Base-by-base conservation (phyloP, 2,329 filamentous ascomycete species). In the Ascochyta rabiei region DNA sequence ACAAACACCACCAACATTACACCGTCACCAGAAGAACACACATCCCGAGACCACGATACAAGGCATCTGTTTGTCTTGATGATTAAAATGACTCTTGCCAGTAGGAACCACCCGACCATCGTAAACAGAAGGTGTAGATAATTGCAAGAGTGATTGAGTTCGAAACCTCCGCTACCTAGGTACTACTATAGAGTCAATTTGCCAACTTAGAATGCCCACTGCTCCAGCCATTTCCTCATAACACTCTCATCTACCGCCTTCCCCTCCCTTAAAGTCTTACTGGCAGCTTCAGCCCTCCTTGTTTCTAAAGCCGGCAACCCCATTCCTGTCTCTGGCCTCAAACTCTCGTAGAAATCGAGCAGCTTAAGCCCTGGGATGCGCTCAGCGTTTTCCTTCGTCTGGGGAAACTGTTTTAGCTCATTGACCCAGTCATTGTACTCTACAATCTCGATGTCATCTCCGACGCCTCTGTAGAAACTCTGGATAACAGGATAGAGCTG, bases 381-480 rank as follows among this genome's bases (percentile, higher is more conserved):
- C 38, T 59, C 56, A 5, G 56, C 56, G 28, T 56, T 56, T n/a
- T 59, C 56, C 13, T 56, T 59, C 6, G 48, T 56, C 10, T 33
- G 26, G 2, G 52, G 39, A 3, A 59, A 37, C n/a, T 35, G 23
- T 38, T 59, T 26, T 12, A 56, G 48, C 33, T 46, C 56, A 9
- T 47, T 26, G 9, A 56, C 21, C 56, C 56, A 56, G 7, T 31
- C 48, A 23, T 45, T 35, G n/a, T 49, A 59, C 16, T 53, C 48
- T 6, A 56, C 37, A 12, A 47, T 31, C 12, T 53, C 44, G 2
- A 59, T 24, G 1, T 33, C 13, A 2, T 26, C 8, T 12, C 41
- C 30, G 19, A 24, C 9, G 1, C 40, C 7, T 19, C 37, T 26
- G 45, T 53, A 59, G 19, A 46, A 56, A 9, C 3, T 7, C 15